Evolutionary conservation across 2,329 filamentous ascomycete species (phyloP).

Genomic region (Plenodomus tracheiphilus): DNA sequence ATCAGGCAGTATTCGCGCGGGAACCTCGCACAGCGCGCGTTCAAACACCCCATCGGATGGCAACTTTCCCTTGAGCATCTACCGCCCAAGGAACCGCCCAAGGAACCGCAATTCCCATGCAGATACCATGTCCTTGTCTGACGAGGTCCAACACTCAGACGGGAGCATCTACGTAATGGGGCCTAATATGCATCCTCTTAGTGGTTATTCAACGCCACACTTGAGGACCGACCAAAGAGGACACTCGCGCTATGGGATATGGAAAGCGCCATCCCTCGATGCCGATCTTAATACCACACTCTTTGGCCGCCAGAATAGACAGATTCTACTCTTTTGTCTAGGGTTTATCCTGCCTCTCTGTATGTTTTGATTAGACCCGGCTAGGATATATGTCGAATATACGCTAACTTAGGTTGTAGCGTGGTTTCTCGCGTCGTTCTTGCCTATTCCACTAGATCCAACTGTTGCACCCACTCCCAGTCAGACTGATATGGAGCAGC

Average conservation of each 20-base stretch:
- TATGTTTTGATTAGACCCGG: conserved; percentile 21
- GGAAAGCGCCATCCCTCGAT: conserved; percentile 73
- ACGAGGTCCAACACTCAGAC: conserved; percentile 30
- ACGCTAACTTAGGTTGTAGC: conserved; percentile 50
- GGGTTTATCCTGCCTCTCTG: conserved; percentile 76
- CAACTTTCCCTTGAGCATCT: conserved; percentile 43
- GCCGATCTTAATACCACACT: conserved; percentile 64
- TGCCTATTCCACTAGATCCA: conserved; percentile 69
- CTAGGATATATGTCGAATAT: conserved; percentile 7
- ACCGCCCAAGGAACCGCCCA: conserved; percentile 45
- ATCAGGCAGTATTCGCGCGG: conserved; percentile 34
- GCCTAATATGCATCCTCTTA: conserved; percentile 29
- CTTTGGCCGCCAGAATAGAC: conserved; percentile 70
- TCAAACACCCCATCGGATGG: conserved; percentile 43
- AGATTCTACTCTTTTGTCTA: conserved; percentile 73
- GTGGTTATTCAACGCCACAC: conserved; percentile 39
- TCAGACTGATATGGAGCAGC: conserved; percentile 46
- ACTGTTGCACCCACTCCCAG: conserved; percentile 45
- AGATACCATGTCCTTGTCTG: conserved; percentile 35
- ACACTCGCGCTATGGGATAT: conserved; percentile 60
- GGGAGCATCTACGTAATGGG: conserved; percentile 34
- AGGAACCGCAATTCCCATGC: conserved; percentile 34
- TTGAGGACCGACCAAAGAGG: conserved; percentile 47
- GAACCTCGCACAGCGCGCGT: conserved; percentile 42
- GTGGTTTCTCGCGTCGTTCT: conserved; percentile 78